Conservation (phyloP, 2,329 filamentous ascomycete species). For the Hypoxylon sp. region DNA sequence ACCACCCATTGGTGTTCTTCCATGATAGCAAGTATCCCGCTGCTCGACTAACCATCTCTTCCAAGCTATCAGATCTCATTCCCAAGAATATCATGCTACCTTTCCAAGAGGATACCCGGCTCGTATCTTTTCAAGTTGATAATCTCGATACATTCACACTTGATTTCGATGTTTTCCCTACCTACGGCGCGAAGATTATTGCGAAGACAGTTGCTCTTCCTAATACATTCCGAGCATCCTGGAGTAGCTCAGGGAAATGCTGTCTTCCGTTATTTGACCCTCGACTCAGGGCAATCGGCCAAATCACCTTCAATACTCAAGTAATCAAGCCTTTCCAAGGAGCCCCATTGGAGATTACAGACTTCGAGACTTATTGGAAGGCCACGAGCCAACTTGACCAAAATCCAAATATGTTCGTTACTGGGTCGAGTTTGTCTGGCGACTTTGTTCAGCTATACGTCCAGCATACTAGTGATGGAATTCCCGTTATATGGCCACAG, state of each 20-base stretch:
- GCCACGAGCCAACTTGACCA: slow-evolving; percentile 93
- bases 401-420: slow-evolving; percentile 88
- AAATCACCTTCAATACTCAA: slow-evolving; percentile 94
- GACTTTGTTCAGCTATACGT: slow-evolving; percentile 94
- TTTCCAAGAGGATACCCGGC: slow-evolving; percentile 94
- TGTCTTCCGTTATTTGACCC: slow-evolving; percentile 94
- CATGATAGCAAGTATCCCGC: slow-evolving; percentile 97
- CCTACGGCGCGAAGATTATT: slow-evolving; percentile 97
- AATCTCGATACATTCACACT: slow-evolving; percentile 92
- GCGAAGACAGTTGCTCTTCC: slow-evolving; percentile 94
- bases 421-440: slow-evolving; percentile 94
- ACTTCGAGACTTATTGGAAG: slow-evolving; percentile 99
- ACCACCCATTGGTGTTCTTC: slow-evolving; percentile 91
- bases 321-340: slow-evolving; percentile 97
- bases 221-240: slow-evolving; percentile 82
- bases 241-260: slow-evolving; percentile 83
- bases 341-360: slow-evolving; percentile 93
- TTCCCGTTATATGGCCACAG: slow-evolving; percentile 88
- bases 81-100: slow-evolving; percentile 96
- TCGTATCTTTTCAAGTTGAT: slow-evolving; percentile 96
- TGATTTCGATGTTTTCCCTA: slow-evolving; percentile 97
- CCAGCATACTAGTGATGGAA: slow-evolving; percentile 88
- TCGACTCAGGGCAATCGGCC: slow-evolving; percentile 89
- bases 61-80: slow-evolving; percentile 94
- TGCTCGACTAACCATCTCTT: slow-evolving; percentile 94